phyloP scores from a whole-genome alignment of 768 basidiomycete genomes.

The Trichaptum fuscoviolaceum region DNA sequence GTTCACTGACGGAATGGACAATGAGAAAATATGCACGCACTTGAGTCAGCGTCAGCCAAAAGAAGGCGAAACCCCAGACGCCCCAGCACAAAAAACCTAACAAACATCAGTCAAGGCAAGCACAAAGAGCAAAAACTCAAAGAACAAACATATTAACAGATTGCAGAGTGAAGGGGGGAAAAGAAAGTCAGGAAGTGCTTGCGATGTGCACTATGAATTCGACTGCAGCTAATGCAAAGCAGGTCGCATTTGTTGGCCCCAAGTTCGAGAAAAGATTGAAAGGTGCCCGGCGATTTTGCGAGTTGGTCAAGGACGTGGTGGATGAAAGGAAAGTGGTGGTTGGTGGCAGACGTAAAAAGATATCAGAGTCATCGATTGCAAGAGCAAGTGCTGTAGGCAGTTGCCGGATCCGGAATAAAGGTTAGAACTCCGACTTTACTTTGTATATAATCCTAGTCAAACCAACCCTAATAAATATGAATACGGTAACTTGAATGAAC shows the following conservation, averaged over 20 bases:
- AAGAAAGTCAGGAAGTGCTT: not conserved
- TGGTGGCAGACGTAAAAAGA: not conserved
- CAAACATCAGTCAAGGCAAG: not conserved
- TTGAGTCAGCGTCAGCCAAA: not conserved
- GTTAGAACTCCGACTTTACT: not conserved
- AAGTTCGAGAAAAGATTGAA: not conserved
- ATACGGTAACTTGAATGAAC: too few relatives aligned
- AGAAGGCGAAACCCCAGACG: not conserved
- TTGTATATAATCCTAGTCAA: not conserved
- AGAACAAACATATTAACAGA: not conserved
- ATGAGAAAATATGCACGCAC: not conserved
- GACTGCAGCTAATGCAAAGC: not conserved
- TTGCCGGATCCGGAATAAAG: not conserved
- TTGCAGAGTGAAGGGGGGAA: not conserved
- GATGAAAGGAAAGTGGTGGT: not conserved
- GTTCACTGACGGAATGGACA: not conserved
- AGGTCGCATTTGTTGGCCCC: not conserved
- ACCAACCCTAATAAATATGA: not conserved
- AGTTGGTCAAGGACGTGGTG: not conserved
- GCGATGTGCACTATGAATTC: not conserved
- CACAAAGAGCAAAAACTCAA: not conserved
- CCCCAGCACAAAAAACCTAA: not conserved
- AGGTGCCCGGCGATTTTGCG: not conserved
- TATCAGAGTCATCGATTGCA: not conserved
- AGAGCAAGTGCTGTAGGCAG: not conserved